A percentile compares a stretch with the other conserved stretches of the same genome.
Evolutionary conservation across 345 rosid genomes (phyloP).

Genomic region (thale cress (Arabidopsis thaliana)): TAIR10.1 NC_003070.9:1025501-1026000

Average conservation of each 20-base stretch:
- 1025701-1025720: background rate
- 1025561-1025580: constrained; percentile 57
- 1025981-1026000: constrained; percentile 48
- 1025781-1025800: background rate
- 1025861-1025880: constrained; percentile 58
- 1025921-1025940: constrained; percentile 28
- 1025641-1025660: background rate
- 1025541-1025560: constrained; percentile 59
- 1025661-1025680: background rate
- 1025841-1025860: constrained; percentile 18
- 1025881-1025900: constrained; percentile 75
- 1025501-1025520: constrained; percentile 55
- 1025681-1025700: background rate
- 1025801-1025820: background rate
- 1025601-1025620: background rate
- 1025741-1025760: background rate
- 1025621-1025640: background rate
- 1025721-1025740: background rate
- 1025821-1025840: background rate
- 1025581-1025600: background rate
- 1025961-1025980: constrained; percentile 62
- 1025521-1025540: constrained; percentile 61
- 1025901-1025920: constrained; percentile 58
- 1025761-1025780: constrained; percentile 4
- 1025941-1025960: constrained; percentile 55